Percentiles rank a stretch among this genome's conserved stretches.
phyloP scores from a whole-genome alignment of 2,329 filamentous ascomycete genomes.

The Lachnellula occidentalis region DNA sequence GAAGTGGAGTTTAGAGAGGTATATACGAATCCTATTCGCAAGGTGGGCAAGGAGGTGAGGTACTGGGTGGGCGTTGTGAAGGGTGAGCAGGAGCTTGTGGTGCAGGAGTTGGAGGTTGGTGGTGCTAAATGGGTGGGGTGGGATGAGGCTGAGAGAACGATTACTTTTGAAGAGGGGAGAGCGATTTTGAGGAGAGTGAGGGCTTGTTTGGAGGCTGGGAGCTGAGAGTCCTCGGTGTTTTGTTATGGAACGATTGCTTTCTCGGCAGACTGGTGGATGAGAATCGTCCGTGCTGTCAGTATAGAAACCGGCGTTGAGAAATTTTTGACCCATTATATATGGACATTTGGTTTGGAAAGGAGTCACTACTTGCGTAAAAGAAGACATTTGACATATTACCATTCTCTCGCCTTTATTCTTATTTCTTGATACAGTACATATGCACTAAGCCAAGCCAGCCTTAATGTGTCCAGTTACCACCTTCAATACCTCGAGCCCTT shows the following conservation, averaged over 20 bases:
- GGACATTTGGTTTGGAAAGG: no score
- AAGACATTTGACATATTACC: neutral
- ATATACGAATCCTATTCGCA: neutral
- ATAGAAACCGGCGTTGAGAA: neutral
- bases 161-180: neutral
- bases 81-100: neutral
- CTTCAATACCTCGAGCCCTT: neutral
- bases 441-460: neutral
- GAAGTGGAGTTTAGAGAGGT: neutral
- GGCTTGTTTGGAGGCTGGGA: neutral
- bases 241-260: no score
- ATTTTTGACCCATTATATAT: no score
- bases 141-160: neutral
- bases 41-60: neutral
- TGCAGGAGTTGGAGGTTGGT: neutral
- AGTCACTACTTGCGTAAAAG: neutral
- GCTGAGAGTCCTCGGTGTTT: neutral
- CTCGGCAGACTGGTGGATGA: no score
- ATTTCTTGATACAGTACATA: neutral
- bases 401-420: neutral
- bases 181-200: neutral
- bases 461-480: neutral
- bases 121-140: neutral
- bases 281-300: neutral
- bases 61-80: neutral